A percentile compares a stretch with the other conserved stretches of the same genome.
These are phyloP conservation scores for Pythium coloratum DNA, from an alignment of 352 stramenopile genomes.

Conservation along the genomic window DNA sequence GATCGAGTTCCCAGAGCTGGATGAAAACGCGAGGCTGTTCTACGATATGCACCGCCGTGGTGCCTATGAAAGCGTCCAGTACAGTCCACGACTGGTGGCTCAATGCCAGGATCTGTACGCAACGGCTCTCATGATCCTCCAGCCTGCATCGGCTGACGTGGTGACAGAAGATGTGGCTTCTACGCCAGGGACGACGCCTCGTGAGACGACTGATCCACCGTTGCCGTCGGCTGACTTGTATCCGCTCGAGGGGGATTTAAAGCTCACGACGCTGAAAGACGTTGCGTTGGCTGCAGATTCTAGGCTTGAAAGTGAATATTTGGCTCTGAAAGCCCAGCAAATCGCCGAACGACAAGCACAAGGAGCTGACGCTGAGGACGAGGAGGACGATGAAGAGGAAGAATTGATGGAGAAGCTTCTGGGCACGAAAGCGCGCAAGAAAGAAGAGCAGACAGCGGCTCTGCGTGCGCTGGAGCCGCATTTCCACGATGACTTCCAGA, in stretches of 20 bases:
- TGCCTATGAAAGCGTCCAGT: constrained; percentile 24
- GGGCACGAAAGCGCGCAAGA: constrained; percentile 20
- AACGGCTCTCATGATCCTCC: constrained; percentile 5
- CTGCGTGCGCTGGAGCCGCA: constrained; percentile 19
- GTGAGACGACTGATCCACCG: background rate
- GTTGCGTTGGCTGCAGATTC: constrained; percentile 16
- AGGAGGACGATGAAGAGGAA: constrained; percentile 27
- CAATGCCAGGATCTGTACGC: constrained; percentile 14
- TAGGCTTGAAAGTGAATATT: background rate
- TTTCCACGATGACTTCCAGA: constrained; percentile 24
- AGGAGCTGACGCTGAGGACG: constrained; percentile 14
- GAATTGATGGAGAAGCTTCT: constrained; percentile 28
- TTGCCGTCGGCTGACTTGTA: background rate
- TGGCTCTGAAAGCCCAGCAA: constrained; percentile 6
- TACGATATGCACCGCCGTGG: constrained; percentile 31
- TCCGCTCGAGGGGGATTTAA: constrained; percentile 14
- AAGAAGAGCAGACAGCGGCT: constrained; percentile 12
- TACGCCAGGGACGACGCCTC: background rate
- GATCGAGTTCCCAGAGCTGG: constrained; percentile 33
- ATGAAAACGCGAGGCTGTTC: constrained; percentile 34
- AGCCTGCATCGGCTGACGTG: background rate
- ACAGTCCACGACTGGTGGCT: constrained; percentile 11
- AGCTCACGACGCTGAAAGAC: constrained; percentile 17
- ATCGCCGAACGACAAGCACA: constrained; percentile 1
- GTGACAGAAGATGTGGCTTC: background rate